These are phyloP conservation scores for Xylariaceae sp. DNA, from an alignment of 2,329 filamentous ascomycete genomes.

Conservation along the genomic window DNA sequence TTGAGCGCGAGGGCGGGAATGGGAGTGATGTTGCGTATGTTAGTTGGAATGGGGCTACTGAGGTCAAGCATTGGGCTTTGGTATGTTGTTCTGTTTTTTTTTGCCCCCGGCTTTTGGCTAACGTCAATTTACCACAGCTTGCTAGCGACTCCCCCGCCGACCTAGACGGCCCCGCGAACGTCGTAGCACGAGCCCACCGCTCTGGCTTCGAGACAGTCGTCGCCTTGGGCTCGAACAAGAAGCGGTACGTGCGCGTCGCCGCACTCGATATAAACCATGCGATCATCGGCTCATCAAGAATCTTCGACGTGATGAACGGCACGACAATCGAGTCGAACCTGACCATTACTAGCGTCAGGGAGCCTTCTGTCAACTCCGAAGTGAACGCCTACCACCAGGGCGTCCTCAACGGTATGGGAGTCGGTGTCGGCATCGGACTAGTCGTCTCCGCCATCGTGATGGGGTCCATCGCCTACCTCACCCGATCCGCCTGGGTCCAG, in stretches of 20 bases:
- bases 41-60: conserved; percentile 15
- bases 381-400: no score
- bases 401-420: no score
- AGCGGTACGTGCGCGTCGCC: conserved; percentile 11
- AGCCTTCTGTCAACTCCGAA: no score
- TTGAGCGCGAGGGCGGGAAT: conserved; percentile 1
- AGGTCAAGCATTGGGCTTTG: conserved; percentile 14
- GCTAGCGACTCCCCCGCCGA: conserved; percentile 6
- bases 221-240: not conserved
- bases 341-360: not conserved
- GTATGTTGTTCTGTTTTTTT: no score
- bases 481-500: no score
- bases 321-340: not conserved
- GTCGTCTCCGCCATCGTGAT: no score
- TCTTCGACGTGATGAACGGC: conserved; percentile 7
- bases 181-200: conserved; percentile 8
- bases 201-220: conserved; percentile 11
- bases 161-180: conserved; percentile 9
- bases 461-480: no score
- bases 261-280: conserved; percentile 10
- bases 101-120: no score
- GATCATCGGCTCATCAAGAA: conserved; percentile 13
- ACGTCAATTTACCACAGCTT: conserved; percentile 1
- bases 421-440: no score
- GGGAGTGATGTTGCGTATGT: conserved; percentile 8